Percentiles rank a stretch among this genome's conserved stretches.
Evolutionary conservation across 164 flowering plant species (phyloP).

Genomic region (Vitis labrusca): DNA sequence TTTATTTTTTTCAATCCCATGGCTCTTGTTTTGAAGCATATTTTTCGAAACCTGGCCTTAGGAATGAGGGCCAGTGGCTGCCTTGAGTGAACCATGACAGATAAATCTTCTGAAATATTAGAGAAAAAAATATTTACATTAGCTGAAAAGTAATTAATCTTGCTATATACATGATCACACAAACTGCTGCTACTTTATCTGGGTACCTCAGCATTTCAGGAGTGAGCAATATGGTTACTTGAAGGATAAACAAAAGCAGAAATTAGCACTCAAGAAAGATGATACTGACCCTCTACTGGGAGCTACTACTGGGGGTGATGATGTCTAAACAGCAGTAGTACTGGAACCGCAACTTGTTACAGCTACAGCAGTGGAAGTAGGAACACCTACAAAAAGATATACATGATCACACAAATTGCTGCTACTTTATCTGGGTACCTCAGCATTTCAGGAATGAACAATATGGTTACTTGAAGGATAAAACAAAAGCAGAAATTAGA

Average conservation of each 20-base stretch:
- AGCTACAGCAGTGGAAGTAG: conserved; percentile 45
- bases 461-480: background rate
- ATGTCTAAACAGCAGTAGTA: conserved; percentile 46
- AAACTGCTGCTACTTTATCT: background rate
- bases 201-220: too few relatives aligned
- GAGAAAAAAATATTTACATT: too few relatives aligned
- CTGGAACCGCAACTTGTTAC: conserved; percentile 37
- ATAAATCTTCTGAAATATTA: too few relatives aligned
- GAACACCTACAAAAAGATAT: conserved; percentile 31
- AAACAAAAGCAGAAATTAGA: background rate
- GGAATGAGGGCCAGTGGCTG: too few relatives aligned
- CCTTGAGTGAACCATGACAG: too few relatives aligned
- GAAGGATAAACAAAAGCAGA: background rate
- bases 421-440: background rate
- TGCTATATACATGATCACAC: too few relatives aligned
- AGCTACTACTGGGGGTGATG: conserved; percentile 53
- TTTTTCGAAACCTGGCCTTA: too few relatives aligned
- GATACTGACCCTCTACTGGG: conserved; percentile 71
- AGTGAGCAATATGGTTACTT: too few relatives aligned
- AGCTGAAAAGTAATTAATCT: too few relatives aligned
- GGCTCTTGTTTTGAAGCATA: too few relatives aligned
- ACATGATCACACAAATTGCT: background rate
- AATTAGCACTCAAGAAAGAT: background rate
- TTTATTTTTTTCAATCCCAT: too few relatives aligned
- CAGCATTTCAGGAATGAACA: too few relatives aligned